Evolutionary conservation across 345 rosid genomes (phyloP).

Genomic region (Barbarea vulgaris): DNA sequence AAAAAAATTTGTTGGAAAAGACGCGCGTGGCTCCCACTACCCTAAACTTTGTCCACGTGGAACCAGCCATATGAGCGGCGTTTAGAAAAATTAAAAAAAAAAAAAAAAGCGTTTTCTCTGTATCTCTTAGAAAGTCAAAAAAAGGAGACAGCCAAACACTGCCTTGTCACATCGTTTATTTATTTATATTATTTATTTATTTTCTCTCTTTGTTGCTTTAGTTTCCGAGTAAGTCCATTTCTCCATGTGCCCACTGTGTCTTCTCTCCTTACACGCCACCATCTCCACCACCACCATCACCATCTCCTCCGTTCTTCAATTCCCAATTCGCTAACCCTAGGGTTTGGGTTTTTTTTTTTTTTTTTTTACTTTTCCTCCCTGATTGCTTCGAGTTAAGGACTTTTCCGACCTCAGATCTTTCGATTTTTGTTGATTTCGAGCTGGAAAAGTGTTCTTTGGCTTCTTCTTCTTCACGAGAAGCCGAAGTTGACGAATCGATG

Average conservation of each 20-base stretch:
- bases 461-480: not conserved
- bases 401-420: not conserved
- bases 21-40: constrained; percentile 37
- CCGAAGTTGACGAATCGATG: constrained; percentile 27
- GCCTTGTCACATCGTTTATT: constrained; percentile 37
- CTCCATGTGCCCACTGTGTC: constrained; percentile 45
- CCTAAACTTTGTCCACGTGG: constrained; percentile 40
- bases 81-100: not conserved
- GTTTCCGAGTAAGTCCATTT: constrained; percentile 30
- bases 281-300: constrained; percentile 36
- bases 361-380: not conserved
- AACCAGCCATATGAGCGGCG: constrained; percentile 21
- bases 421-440: not conserved
- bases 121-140: constrained; percentile 39
- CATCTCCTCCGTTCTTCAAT: constrained; percentile 25
- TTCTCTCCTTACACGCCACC: constrained; percentile 41
- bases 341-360: constrained; percentile 8
- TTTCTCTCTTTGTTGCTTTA: constrained; percentile 36
- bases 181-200: too few species aligned
- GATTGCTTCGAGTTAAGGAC: not conserved
- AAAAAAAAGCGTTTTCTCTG: not conserved
- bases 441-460: not conserved
- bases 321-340: constrained; percentile 26
- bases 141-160: constrained; percentile 42
- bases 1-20: constrained; percentile 6